Base-by-base conservation (phyloP, 2,329 filamentous ascomycete genomes). In the Sphaerulina musiva region DNA sequence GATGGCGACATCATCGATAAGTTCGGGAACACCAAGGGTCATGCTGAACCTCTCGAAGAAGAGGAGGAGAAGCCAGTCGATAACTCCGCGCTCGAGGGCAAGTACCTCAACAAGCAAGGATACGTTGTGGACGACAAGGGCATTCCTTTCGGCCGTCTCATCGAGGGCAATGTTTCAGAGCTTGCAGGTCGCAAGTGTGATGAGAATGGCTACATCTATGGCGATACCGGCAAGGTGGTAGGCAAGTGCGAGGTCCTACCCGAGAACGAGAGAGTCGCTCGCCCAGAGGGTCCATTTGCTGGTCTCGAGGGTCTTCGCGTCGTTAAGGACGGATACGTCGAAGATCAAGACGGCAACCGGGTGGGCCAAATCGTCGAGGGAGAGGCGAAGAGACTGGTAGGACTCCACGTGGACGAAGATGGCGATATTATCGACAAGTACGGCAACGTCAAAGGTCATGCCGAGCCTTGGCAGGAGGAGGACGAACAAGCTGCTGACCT, bases 1-100 rank as follows among this genome's bases (percentile, higher is more conserved):
- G 88, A 95, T 59, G 89, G 89, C 38, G 88, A 93, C 54, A 83
- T 95, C 32, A 77, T 87, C 53, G 89, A 93, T 74, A 84, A 83
- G 69, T 90, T 78, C 60, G 81, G 81, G 58, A 83, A 82, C 62
- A 77, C 80, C 51, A 78, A 83, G 66, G 81, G 54, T 89, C 78
- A 80, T 48, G 81, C 80, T 50, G 79, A 82, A 63, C 78, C 78
- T 6, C 70, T 79, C 14, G 72, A 73, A 53, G 75, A 76, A 58
- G 68, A 72, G 12, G 65, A 66, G 41, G 68, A 58, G 42, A 47
- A 49, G 38, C 52, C 68, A 8, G 61, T 72, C 10, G 79, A 83
- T 60, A 72, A 80, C n/a, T 80, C 78, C 3, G 69, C 74, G 32
- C 71, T 83, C 14, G 75, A 79, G 26, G 78, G 78, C 14, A 73